Base-by-base conservation (phyloP, 768 basidiomycete genomes). In the Psilocybe cyanescens region DNA sequence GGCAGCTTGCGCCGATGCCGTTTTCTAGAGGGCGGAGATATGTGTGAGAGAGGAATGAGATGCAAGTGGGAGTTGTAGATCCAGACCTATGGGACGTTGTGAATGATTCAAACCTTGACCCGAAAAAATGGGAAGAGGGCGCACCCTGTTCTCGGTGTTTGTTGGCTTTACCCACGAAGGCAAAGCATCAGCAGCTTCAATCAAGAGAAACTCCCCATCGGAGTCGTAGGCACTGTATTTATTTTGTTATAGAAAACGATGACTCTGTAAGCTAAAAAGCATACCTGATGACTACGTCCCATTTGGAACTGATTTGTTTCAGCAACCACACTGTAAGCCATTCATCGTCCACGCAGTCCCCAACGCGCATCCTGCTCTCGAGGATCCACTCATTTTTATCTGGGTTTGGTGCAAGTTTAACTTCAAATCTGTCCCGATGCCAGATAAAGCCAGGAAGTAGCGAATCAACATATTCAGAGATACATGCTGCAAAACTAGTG, bases 341-440 rank as follows among this genome's bases (percentile, higher is more conserved):
- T 75, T 99, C 97, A 68, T 99, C 97, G 73, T 99, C 96, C n/a
- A 99, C 84, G 55, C 88, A 92, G 75, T 99, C 97, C 2, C 97
- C 97, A 24, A 99, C 92, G 48, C 95, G 81, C 89, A 96, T 92
- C 48, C 81, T 78, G 8, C 96, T 95, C 69, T 94, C 88, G 1
- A 98, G 75, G 45, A 87, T 77, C 77, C 83, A 88, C n/a, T 58
- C 53, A 54, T 76, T 62, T 16, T 69, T 70, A 4, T 71, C 70
- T 12, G 73, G 68, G 65, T 86, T 78, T 19, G 79, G 72, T 7
- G 81, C 83, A 16, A 91, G 81, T 69, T 91, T 92, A 62, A 94
- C 76, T 70, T 93, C 89, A 67, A 94, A 94, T 8, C 85, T 69
- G 75, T 95, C 93, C 54, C 92, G 85, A 70, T 95, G 91, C 94